Evolutionary conservation across 108 stramenopile species (phyloP), one percentile per base, ranked within the genome.

Genomic region (Nitzschia sp.): DNA sequence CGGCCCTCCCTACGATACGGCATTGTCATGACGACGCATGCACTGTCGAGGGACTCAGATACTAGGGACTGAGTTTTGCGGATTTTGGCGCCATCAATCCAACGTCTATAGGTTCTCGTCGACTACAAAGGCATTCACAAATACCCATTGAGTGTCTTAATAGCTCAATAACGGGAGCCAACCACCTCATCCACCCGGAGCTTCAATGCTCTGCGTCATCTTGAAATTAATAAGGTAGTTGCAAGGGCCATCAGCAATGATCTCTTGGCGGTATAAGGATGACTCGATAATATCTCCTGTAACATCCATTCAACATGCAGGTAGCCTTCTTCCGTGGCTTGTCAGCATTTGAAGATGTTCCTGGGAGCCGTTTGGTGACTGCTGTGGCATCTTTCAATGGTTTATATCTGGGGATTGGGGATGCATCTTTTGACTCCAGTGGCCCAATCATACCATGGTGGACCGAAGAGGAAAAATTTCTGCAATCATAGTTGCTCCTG

Each of bases 211-310:
- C 67, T 86, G 43, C 43, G 61, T 73, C 68, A 80, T 71, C 67
- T 81, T 84, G 72, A 78, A 89, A 21, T 82, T 80, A 11, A 94
- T 56, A 21, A 96, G 81, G 26, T 83, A 83, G 15, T 57, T 64
- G 65, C 86, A 84, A 14, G 95, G 95, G 51, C 91, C 93, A 67
- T 96, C 95, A 39, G 89, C 91, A n/a, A n/a, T n/a, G 25, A 48
- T 79, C 52, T 82, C 78, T 29, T 44, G 58, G 11, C 81, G 73
- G 38, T 77, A 67, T 0, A 79, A n/a, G n/a, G n/a, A n/a, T n/a
- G n/a, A 11, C 26, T 73, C 81, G 40, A 77, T 72, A 41, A 63
- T 43, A 65, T 75, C 67, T 56, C 50, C 55, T 34, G 73, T 39
- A n/a, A 71, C 69, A n/a, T 79, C 69, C 37, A 72, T 57, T 85